Percentiles rank a stretch among this genome's conserved stretches.
phyloP scores from a whole-genome alignment of 306 rosid species.

The Dryas alaskensis region DNA sequence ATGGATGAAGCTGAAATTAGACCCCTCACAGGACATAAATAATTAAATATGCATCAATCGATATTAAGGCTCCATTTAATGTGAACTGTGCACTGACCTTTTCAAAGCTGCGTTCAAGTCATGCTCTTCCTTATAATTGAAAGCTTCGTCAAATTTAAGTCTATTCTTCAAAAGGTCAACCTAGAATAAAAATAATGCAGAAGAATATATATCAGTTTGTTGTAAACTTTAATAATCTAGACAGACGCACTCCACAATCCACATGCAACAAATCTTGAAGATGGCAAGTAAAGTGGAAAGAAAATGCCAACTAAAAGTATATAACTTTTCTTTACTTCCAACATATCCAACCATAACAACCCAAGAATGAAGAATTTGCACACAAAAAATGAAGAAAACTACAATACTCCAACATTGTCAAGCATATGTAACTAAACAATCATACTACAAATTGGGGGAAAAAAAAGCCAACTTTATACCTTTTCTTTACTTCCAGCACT shows the following conservation, averaged over 20 bases:
- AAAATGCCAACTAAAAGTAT: not conserved
- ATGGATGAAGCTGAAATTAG: not conserved
- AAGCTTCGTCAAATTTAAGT: conserved; percentile 50
- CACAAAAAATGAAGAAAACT: not conserved
- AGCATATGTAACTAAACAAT: not conserved
- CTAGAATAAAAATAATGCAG: conserved; percentile 7
- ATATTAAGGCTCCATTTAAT: not conserved
- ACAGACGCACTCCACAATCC: not conserved
- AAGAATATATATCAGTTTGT: not conserved
- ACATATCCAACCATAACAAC: not conserved
- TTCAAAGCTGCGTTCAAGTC: conserved; percentile 49
- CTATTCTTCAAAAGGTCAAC: conserved; percentile 46
- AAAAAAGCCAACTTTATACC: conserved; percentile 8
- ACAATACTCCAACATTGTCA: not conserved
- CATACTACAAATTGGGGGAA: not conserved
- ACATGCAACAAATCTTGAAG: not conserved
- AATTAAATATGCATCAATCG: not conserved
- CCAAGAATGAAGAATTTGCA: not conserved
- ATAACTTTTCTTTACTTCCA: not conserved
- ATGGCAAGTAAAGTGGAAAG: not conserved
- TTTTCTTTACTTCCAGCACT: conserved; percentile 36
- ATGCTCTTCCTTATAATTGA: conserved; percentile 64
- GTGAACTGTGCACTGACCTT: conserved; percentile 28
- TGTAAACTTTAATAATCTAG: not conserved
- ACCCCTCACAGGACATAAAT: not conserved